These are phyloP conservation scores for Malbranchea zuffiana DNA, from an alignment of 2,329 filamentous ascomycete genomes.

Conservation along the genomic window DNA sequence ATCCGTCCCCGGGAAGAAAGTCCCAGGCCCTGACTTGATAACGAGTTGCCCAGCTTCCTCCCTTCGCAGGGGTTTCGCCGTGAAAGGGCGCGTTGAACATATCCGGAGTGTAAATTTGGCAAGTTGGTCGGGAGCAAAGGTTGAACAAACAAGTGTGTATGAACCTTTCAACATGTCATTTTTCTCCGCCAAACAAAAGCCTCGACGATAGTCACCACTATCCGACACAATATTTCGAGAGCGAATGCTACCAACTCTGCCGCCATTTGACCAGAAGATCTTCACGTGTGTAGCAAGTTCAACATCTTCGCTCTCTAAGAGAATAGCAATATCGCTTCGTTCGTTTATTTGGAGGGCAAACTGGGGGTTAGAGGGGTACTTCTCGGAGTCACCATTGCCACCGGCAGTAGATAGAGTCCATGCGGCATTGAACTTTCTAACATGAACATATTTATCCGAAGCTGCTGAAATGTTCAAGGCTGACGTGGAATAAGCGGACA, in stretches of 20 bases:
- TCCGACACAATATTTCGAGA: constrained; percentile 67
- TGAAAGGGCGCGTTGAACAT: constrained; percentile 47
- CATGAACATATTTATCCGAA: constrained; percentile 47
- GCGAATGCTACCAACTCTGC: constrained; percentile 57
- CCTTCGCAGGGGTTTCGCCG: constrained; percentile 51
- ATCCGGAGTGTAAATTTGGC: constrained; percentile 66
- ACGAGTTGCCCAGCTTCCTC: constrained; percentile 66
- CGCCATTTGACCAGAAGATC: constrained; percentile 64
- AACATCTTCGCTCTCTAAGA: constrained; percentile 57
- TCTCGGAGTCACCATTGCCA: constrained; percentile 65
- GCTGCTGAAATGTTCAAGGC: constrained; percentile 54
- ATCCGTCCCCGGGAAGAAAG: constrained; percentile 44
- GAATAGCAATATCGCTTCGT: constrained; percentile 54
- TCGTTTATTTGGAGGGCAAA: constrained; percentile 53
- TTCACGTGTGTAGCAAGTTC: constrained; percentile 75
- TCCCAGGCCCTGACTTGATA: constrained; percentile 35
- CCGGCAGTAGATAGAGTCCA: constrained; percentile 78
- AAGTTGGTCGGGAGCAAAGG: constrained; percentile 70
- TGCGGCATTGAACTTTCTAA: constrained; percentile 48
- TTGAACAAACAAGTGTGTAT: constrained; percentile 85
- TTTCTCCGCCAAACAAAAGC: constrained; percentile 60
- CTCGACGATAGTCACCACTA: constrained; percentile 79
- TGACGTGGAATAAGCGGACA: constrained; percentile 66
- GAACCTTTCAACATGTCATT: constrained; percentile 53
- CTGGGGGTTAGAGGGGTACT: constrained; percentile 79